Conservation (phyloP, 208 protist genomes). For the Acanthamoeba sp. region DNA sequence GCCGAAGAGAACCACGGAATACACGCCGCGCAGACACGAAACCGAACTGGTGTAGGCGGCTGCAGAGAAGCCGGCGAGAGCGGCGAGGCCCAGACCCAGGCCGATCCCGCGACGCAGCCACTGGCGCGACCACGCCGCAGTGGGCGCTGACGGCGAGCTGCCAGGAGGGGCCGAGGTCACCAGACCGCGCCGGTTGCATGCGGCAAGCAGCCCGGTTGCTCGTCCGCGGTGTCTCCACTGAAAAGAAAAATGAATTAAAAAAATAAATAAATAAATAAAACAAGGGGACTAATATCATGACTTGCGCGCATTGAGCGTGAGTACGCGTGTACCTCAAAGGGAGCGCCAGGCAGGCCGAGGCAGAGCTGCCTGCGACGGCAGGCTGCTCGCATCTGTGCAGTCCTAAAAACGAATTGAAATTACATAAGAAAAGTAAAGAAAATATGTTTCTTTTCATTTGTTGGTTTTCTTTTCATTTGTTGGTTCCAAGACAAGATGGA, state of each 20-base stretch:
- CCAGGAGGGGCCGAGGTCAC: not conserved
- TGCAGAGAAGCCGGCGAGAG: constrained; percentile 7
- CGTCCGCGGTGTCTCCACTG: not conserved
- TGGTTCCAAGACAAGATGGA: not conserved
- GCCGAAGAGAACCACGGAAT: not conserved
- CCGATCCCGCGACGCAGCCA: constrained; percentile 8
- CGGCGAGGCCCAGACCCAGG: constrained; percentile 17
- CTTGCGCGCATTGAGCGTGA: no score
- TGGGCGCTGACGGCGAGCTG: not conserved
- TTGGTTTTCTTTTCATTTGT: not conserved
- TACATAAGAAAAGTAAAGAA: no score
- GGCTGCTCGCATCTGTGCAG: no score
- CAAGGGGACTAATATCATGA: no score
- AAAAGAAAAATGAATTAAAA: not conserved
- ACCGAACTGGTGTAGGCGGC: constrained; percentile 6
- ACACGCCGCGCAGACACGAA: no score
- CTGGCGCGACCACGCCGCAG: not conserved
- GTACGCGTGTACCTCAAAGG: not conserved
- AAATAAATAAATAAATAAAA: not conserved
- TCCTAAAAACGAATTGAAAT: not conserved
- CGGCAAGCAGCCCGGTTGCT: no score
- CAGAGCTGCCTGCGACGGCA: no score
- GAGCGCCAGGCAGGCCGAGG: no score
- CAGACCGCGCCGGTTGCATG: not conserved
- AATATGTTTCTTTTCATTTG: not conserved